These are phyloP conservation scores for Mycena rebaudengoi DNA, from an alignment of 768 basidiomycete genomes.

Conservation along the genomic window DNA sequence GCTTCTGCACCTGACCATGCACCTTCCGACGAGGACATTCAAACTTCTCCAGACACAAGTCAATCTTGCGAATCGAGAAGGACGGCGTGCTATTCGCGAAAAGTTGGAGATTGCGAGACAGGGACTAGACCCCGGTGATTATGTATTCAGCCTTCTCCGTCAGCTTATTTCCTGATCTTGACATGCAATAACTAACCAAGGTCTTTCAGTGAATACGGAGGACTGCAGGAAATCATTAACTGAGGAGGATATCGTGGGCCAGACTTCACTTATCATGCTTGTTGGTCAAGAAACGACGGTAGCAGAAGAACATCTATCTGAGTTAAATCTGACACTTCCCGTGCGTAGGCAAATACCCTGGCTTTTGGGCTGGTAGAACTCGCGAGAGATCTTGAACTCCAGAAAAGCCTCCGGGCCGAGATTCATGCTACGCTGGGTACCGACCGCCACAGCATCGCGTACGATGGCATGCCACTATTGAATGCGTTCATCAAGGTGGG, in stretches of 20 bases:
- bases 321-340: slow-evolving; percentile 12
- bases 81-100: slow-evolving; percentile 13
- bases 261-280: slow-evolving; percentile 22
- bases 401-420: slow-evolving; percentile 44
- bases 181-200: slow-evolving; percentile 7
- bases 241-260: slow-evolving; percentile 18
- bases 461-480: slow-evolving; percentile 22
- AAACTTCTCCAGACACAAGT: slow-evolving; percentile 9
- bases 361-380: slow-evolving; percentile 35
- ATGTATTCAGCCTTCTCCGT: slow-evolving; percentile 15
- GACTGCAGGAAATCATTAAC: slow-evolving; percentile 10
- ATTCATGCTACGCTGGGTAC: slow-evolving; percentile 27
- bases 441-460: slow-evolving; percentile 14
- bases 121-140: slow-evolving; percentile 11
- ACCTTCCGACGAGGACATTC: slow-evolving; percentile 15
- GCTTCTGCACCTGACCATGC: slow-evolving; percentile 13
- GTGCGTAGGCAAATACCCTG: slow-evolving; percentile 15
- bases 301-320: slow-evolving; percentile 8
- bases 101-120: slow-evolving; percentile 16
- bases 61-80: slow-evolving; percentile 14
- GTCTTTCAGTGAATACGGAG: slow-evolving; percentile 12
- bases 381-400: slow-evolving; percentile 40
- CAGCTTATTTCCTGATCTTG: slow-evolving; percentile 5
- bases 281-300: slow-evolving; percentile 19
- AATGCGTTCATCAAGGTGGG: slow-evolving; percentile 21